Evolutionary conservation across 306 rosid species (phyloP).

Genomic region (Pyrus betulifolia): DNA sequence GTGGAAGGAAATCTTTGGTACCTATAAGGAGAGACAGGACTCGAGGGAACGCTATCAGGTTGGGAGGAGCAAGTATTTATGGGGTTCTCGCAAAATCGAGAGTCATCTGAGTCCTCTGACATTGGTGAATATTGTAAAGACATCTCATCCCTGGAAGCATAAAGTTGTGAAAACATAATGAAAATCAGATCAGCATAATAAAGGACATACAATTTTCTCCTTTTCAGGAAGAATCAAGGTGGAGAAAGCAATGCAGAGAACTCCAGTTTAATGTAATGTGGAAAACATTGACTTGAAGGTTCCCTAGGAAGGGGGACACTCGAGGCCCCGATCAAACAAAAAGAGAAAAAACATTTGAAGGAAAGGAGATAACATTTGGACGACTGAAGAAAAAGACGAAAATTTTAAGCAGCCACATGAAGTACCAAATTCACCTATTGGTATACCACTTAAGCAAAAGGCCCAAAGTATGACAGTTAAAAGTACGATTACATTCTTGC

Average conservation of each 20-base stretch:
- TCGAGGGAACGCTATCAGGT: constrained; percentile 67
- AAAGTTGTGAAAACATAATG: neutral
- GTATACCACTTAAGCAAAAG: neutral
- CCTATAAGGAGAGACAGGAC: constrained; percentile 86
- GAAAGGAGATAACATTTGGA: neutral
- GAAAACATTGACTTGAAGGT: neutral
- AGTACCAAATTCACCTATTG: neutral
- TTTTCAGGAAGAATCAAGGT: neutral
- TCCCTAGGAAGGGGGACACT: neutral
- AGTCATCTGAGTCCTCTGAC: constrained; percentile 96
- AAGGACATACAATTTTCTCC: neutral
- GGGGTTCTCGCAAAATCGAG: constrained; percentile 58
- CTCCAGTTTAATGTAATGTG: neutral
- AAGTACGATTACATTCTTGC: neutral
- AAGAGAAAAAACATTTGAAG: too few species aligned
- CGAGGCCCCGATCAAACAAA: neutral
- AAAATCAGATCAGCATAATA: neutral
- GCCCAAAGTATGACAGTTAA: neutral
- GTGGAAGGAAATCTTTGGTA: constrained; percentile 54
- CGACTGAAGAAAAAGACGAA: neutral
- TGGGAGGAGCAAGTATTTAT: constrained; percentile 46
- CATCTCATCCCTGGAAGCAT: constrained; percentile 70
- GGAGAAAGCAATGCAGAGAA: neutral
- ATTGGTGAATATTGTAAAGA: constrained; percentile 78
- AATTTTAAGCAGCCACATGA: neutral